phyloP scores from a whole-genome alignment of 192 early-diverging fungal species.

The Entrophospora sp. region DNA sequence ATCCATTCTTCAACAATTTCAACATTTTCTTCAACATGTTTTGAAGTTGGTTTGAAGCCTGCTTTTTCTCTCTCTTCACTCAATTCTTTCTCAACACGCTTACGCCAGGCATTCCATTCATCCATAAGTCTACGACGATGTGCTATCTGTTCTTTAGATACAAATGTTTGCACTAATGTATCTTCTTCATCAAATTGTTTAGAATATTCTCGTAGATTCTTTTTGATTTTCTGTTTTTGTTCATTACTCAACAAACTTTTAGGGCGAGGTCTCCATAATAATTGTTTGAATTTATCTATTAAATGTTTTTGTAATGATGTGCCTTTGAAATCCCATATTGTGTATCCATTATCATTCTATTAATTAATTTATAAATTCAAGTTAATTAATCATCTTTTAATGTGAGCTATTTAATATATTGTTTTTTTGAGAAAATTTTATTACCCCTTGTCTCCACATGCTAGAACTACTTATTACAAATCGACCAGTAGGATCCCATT shows the following conservation, averaged over 20 bases:
- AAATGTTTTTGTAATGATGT: constrained; percentile 62
- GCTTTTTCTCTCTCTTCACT: constrained; percentile 44
- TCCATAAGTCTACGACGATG: constrained; percentile 64
- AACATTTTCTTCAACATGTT: constrained; percentile 52
- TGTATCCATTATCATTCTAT: constrained; percentile 79
- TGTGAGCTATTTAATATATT: too few species aligned
- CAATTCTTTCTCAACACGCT: constrained; percentile 51
- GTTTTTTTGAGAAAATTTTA: too few species aligned
- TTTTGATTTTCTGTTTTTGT: constrained; percentile 79
- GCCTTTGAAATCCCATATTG: constrained; percentile 88
- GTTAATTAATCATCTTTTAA: too few species aligned
- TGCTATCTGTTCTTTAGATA: constrained; percentile 65
- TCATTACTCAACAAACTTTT: constrained; percentile 65
- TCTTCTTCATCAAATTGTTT: constrained; percentile 88
- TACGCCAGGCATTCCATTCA: constrained; percentile 83
- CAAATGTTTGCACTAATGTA: constrained; percentile 57
- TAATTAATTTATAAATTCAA: constrained; percentile 6
- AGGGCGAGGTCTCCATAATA: constrained; percentile 94
- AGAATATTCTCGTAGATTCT: constrained; percentile 85
- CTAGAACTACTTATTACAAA: constrained; percentile 82
- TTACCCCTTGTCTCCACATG: constrained; percentile 69
- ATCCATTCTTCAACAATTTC: constrained; percentile 79
- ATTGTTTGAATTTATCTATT: constrained; percentile 82
- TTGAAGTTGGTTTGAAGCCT: constrained; percentile 40
- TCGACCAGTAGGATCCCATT: constrained; percentile 98